phyloP scores from a whole-genome alignment of 1,139 yeast genomes.

The Pneumocystis wakefieldiae region DNA sequence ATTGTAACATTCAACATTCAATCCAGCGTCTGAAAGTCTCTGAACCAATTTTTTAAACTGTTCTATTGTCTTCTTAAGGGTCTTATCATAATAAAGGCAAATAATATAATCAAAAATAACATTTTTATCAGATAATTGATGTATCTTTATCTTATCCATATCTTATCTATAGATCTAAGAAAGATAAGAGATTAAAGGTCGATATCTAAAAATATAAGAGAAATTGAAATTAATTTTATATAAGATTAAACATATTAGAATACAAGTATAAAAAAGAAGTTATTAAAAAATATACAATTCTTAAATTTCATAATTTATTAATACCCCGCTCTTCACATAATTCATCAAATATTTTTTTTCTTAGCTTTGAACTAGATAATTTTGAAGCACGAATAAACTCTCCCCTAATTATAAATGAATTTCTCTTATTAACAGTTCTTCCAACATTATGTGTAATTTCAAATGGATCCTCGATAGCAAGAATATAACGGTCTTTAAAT shows the following conservation, averaged over 20 bases:
- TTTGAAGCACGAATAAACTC: conserved; percentile 12
- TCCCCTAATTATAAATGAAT: conserved; percentile 10
- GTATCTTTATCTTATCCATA: neutral
- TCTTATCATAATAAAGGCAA: neutral
- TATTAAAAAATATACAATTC: too few relatives aligned
- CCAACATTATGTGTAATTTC: conserved; percentile 13
- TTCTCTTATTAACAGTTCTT: conserved; percentile 10
- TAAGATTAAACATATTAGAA: too few relatives aligned
- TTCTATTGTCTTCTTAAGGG: neutral
- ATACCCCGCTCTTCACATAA: neutral
- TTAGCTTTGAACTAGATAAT: conserved; percentile 5
- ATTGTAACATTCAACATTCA: neutral
- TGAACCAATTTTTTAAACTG: neutral
- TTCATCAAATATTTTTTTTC: conserved; percentile 2
- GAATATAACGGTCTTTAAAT: conserved; percentile 7
- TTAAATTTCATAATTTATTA: neutral
- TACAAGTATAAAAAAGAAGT: too few relatives aligned
- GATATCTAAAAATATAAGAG: too few relatives aligned
- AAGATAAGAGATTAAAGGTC: neutral
- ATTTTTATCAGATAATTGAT: neutral
- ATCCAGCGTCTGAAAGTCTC: neutral
- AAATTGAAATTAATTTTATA: too few relatives aligned
- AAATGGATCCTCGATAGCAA: conserved; percentile 12
- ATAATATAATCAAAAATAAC: neutral
- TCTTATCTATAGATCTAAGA: neutral